Evolutionary conservation across 1,284 basidiomycete genomes (phyloP).

Genomic region (Apiotrichum laibachii): DNA sequence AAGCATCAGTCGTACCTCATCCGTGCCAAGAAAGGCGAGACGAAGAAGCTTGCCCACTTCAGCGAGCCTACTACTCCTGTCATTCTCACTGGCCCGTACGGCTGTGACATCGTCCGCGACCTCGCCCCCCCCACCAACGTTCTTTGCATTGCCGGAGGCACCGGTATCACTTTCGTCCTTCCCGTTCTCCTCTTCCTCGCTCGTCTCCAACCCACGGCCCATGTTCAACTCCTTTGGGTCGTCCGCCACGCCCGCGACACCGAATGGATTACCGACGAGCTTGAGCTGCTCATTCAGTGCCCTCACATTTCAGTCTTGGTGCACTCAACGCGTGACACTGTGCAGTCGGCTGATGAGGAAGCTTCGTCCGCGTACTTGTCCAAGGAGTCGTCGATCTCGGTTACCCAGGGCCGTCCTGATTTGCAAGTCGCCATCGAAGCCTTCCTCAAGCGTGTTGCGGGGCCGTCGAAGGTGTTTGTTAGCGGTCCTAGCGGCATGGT

Average conservation of each 20-base stretch:
- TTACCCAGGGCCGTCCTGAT: conserved; percentile 4
- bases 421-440: background rate
- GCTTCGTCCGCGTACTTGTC: background rate
- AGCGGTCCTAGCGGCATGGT: conserved; percentile 32
- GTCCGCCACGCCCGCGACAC: conserved; percentile 25
- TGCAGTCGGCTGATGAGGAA: background rate
- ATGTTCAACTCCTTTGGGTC: conserved; percentile 31
- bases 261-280: conserved; percentile 30
- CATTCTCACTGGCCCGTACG: conserved; percentile 36
- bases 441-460: conserved; percentile 6
- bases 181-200: conserved; percentile 30
- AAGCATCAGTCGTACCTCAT: conserved; percentile 26
- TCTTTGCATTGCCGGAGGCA: conserved; percentile 38
- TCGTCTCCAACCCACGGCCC: conserved; percentile 9
- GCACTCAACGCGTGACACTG: conserved; percentile 22
- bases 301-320: conserved; percentile 21
- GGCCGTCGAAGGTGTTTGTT: conserved; percentile 25
- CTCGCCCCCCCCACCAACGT: conserved; percentile 32
- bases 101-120: conserved; percentile 19
- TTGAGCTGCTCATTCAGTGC: conserved; percentile 19
- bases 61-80: conserved; percentile 19
- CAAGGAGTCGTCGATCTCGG: background rate
- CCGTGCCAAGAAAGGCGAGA: conserved; percentile 33
- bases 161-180: conserved; percentile 36
- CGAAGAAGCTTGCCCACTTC: conserved; percentile 13